These are phyloP conservation scores for Neopestalotiopsis sp. DNA, from an alignment of 2,329 filamentous ascomycete genomes.

Conservation along the genomic window DNA sequence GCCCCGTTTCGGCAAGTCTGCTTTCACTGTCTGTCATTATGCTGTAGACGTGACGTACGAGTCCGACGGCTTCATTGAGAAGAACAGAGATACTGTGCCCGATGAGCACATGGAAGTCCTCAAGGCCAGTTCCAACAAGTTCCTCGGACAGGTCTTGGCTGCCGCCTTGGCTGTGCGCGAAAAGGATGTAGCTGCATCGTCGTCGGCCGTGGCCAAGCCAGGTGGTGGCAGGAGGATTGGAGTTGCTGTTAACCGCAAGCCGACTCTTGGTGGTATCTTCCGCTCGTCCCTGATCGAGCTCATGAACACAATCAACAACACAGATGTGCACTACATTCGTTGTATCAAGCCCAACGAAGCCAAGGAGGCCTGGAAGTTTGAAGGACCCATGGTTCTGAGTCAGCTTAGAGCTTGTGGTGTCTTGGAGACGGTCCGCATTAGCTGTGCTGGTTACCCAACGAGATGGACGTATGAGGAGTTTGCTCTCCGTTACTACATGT, in stretches of 20 bases:
- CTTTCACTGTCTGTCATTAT: conserved; percentile 98
- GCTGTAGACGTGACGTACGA: conserved; percentile 98
- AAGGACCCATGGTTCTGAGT: conserved; percentile 97
- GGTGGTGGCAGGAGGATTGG: conserved; percentile 85
- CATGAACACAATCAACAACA: conserved; percentile 97
- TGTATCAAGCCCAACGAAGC: conserved; percentile 99
- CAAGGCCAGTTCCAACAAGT: conserved; percentile 80
- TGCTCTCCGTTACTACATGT: conserved; percentile 96
- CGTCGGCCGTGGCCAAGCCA: conserved; percentile 76
- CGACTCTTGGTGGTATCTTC: conserved; percentile 97
- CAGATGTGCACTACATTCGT: conserved; percentile 97
- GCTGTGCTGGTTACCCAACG: conserved; percentile 94
- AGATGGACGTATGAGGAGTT: conserved; percentile 99
- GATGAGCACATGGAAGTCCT: conserved; percentile 98
- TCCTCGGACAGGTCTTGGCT: conserved; percentile 83
- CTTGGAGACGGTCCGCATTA: conserved; percentile 96
- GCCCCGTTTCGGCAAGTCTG: conserved; percentile 93
- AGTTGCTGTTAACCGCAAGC: conserved; percentile 92
- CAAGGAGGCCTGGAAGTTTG: conserved; percentile 96
- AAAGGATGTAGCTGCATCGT: conserved; percentile 74
- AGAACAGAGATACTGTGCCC: conserved; percentile 97
- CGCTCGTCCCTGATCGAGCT: conserved; percentile 97
- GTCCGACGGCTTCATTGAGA: conserved; percentile 98
- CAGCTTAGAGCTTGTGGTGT: conserved; percentile 98
- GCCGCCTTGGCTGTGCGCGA: conserved; percentile 87